A percentile compares a stretch with the other conserved stretches of the same genome.
Evolutionary conservation across 192 early-diverging fungal species (phyloP).

Genomic region (Chytriomyces sp.): DNA sequence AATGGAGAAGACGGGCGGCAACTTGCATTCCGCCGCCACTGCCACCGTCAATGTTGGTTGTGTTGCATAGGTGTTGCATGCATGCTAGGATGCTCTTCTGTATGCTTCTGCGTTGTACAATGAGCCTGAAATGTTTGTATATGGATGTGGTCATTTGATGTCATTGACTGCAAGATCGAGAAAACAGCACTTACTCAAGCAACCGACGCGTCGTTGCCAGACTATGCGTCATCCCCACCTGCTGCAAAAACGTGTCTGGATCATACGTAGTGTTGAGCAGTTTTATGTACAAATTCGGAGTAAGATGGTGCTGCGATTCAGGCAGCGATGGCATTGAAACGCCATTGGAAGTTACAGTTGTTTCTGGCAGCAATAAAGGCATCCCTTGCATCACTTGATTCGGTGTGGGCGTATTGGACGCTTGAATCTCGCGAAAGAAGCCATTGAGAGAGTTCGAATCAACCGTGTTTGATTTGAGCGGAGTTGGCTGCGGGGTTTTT

Average conservation of each 20-base stretch:
- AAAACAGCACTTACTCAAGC: not conserved
- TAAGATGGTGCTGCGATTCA: constrained; percentile 1
- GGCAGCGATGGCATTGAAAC: too few species aligned
- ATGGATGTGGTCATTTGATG: too few species aligned
- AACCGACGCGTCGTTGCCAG: constrained; percentile 35
- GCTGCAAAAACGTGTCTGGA: constrained; percentile 38
- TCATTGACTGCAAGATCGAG: too few species aligned
- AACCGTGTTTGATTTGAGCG: not conserved
- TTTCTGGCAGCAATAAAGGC: not conserved
- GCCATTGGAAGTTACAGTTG: not conserved
- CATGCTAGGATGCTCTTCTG: constrained; percentile 42
- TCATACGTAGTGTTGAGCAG: constrained; percentile 47
- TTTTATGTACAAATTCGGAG: constrained; percentile 52
- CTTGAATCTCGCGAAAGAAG: constrained; percentile 14
- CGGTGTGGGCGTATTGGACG: constrained; percentile 2
- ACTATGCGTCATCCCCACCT: constrained; percentile 19
- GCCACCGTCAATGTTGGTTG: constrained; percentile 28
- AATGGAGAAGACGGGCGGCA: constrained; percentile 28
- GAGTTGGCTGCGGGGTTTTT: not conserved
- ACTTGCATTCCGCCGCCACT: not conserved
- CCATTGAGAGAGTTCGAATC: not conserved
- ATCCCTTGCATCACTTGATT: not conserved
- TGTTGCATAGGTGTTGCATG: constrained; percentile 34
- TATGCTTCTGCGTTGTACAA: constrained; percentile 40
- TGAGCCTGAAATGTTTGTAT: constrained; percentile 12